Evolutionary conservation across 257 asterid species (phyloP).

Genomic region (Cinchona pubescens): DNA sequence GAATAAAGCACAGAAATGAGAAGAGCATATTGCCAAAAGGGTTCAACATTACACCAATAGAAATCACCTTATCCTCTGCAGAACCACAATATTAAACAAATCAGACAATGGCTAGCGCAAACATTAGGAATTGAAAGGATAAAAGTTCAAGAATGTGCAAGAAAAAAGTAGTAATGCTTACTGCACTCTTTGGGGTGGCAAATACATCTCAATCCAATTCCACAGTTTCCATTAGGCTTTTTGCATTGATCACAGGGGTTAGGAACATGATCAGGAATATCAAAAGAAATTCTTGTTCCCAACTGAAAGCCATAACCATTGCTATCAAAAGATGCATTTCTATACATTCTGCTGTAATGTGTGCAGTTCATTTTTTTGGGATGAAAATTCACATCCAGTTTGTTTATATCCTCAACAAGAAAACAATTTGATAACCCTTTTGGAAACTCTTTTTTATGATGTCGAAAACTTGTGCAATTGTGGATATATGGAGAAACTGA

Average conservation of each 20-base stretch:
- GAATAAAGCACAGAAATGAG: slow-evolving; percentile 27
- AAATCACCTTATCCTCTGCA: slow-evolving; percentile 55
- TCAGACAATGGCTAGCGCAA: neutral
- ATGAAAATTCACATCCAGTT: slow-evolving; percentile 20
- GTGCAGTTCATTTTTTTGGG: slow-evolving; percentile 41
- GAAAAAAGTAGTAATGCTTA: slow-evolving; percentile 27
- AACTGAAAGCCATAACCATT: slow-evolving; percentile 3
- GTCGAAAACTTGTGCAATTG: slow-evolving; percentile 4
- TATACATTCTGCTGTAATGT: slow-evolving; percentile 37
- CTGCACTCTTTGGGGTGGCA: slow-evolving; percentile 59
- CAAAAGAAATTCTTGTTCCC: slow-evolving; percentile 52
- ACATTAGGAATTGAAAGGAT: neutral
- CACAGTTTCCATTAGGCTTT: slow-evolving; percentile 55
- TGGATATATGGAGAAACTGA: neutral
- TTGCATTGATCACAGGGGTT: slow-evolving; percentile 61
- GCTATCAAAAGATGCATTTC: slow-evolving; percentile 9
- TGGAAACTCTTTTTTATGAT: neutral
- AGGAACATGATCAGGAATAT: slow-evolving; percentile 54
- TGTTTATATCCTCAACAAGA: slow-evolving; percentile 26
- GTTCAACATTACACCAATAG: slow-evolving; percentile 33
- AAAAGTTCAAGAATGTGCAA: neutral
- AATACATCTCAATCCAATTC: slow-evolving; percentile 60
- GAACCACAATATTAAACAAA: neutral
- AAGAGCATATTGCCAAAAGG: slow-evolving; percentile 24
- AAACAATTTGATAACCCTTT: slow-evolving; percentile 25